Percentiles rank a stretch among this genome's conserved stretches.
phyloP scores from a whole-genome alignment of 805 yeast species.

The Groenewaldozyma tartarivorans region DNA sequence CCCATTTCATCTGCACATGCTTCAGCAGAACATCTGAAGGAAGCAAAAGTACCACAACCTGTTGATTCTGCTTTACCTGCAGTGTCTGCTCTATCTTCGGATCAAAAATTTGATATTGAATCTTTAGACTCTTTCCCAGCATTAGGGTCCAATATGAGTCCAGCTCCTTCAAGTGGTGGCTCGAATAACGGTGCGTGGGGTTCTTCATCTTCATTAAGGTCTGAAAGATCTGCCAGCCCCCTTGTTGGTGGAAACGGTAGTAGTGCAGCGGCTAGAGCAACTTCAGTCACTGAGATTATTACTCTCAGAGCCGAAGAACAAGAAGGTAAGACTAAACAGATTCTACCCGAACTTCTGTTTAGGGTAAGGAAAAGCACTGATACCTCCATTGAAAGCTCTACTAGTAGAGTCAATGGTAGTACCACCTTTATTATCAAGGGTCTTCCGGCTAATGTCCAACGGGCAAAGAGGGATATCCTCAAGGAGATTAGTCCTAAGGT shows the following conservation, averaged over 20 bases:
- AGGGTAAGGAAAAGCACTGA: slow-evolving; percentile 49
- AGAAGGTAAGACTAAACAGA: slow-evolving; percentile 48
- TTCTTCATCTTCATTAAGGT: background rate
- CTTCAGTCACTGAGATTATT: slow-evolving; percentile 69
- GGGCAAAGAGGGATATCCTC: slow-evolving; percentile 67
- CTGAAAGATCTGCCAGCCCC: slow-evolving; percentile 4
- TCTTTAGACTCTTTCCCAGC: slow-evolving; percentile 25
- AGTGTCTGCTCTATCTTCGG: background rate
- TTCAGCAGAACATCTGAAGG: background rate
- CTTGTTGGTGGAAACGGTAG: slow-evolving; percentile 14
- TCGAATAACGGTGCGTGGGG: slow-evolving; percentile 14
- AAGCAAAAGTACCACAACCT: background rate
- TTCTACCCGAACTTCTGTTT: slow-evolving; percentile 57
- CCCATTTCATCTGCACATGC: background rate
- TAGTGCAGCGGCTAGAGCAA: slow-evolving; percentile 40
- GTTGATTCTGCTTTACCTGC: slow-evolving; percentile 1
- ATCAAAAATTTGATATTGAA: slow-evolving; percentile 15
- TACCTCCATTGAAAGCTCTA: slow-evolving; percentile 73
- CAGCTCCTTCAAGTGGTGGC: slow-evolving; percentile 6
- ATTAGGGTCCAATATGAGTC: slow-evolving; percentile 15
- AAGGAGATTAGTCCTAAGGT: slow-evolving; percentile 72
- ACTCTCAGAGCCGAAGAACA: slow-evolving; percentile 64
- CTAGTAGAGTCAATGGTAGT: slow-evolving; percentile 62
- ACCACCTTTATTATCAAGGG: slow-evolving; percentile 83
- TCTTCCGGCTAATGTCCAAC: slow-evolving; percentile 49